phyloP scores from a whole-genome alignment of 108 stramenopile genomes.

The Cyclotella sp. region DNA sequence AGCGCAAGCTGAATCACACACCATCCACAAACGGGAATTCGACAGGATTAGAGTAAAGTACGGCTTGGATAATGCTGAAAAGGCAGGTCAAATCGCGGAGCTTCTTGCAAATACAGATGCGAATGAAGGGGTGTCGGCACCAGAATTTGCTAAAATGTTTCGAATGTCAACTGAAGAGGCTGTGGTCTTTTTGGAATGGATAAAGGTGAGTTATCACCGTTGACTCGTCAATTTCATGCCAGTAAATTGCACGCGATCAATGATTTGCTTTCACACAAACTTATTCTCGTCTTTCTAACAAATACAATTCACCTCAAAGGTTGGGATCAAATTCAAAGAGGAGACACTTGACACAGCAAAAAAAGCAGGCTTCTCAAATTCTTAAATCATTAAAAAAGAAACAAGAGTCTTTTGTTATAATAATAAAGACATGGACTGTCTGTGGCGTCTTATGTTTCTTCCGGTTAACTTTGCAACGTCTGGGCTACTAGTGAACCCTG shows the following conservation, averaged over 20 bases:
- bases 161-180: slow-evolving; percentile 73
- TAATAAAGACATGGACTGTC: no score
- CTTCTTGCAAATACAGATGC: slow-evolving; percentile 43
- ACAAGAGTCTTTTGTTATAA: background rate
- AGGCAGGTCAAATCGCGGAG: slow-evolving; percentile 65
- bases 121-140: slow-evolving; percentile 57
- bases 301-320: background rate
- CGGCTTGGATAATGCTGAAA: slow-evolving; percentile 59
- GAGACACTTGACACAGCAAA: slow-evolving; percentile 66
- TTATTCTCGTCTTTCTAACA: background rate
- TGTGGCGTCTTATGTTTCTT: no score
- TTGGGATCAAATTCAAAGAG: slow-evolving; percentile 76
- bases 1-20: slow-evolving; percentile 63
- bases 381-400: background rate
- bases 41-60: slow-evolving; percentile 66
- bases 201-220: slow-evolving; percentile 45
- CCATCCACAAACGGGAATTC: slow-evolving; percentile 72
- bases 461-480: no score
- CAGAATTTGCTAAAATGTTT: slow-evolving; percentile 69
- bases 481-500: no score
- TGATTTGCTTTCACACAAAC: no score
- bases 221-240: background rate
- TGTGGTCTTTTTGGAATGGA: slow-evolving; percentile 84
- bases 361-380: slow-evolving; percentile 50
- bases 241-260: no score